Percentiles rank a stretch among this genome's conserved stretches.
Evolutionary conservation across 2,329 filamentous ascomycete species (phyloP).

Genomic region (Talaromyces sp.): DNA sequence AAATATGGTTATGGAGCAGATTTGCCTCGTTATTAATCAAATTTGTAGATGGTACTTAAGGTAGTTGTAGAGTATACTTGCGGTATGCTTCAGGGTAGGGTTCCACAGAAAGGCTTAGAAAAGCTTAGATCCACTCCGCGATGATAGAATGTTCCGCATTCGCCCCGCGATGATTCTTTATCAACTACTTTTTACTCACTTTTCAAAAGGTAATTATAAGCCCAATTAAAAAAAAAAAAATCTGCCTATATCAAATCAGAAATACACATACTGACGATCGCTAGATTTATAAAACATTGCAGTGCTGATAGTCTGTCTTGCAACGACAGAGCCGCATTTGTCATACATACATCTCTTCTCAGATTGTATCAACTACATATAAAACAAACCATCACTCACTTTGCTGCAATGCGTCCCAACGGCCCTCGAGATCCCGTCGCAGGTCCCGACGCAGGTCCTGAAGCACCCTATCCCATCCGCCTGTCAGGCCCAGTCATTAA

Average conservation of each 20-base stretch:
- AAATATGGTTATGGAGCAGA: too few species aligned
- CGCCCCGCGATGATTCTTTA: not conserved
- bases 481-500: slow-evolving; percentile 85
- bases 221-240: not conserved
- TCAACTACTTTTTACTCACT: not conserved
- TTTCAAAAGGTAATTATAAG: not conserved
- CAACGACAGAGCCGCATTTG: not conserved
- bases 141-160: slow-evolving; percentile 1
- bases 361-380: not conserved
- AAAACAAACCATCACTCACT: not conserved
- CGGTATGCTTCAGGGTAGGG: not conserved
- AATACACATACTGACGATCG: not conserved
- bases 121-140: slow-evolving; percentile 3
- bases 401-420: slow-evolving; percentile 44
- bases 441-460: slow-evolving; percentile 70
- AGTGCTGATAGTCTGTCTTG: not conserved
- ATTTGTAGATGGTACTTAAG: too few species aligned
- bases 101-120: slow-evolving; percentile 4
- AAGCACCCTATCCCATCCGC: slow-evolving; percentile 73
- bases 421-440: slow-evolving; percentile 65
- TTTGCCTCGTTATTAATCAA: too few species aligned
- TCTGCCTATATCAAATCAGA: not conserved
- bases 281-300: not conserved
- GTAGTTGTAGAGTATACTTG: too few species aligned
- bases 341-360: not conserved